Evolutionary conservation across 2,329 filamentous ascomycete species (phyloP).

Genomic region (Penicillium occitanis): DNA sequence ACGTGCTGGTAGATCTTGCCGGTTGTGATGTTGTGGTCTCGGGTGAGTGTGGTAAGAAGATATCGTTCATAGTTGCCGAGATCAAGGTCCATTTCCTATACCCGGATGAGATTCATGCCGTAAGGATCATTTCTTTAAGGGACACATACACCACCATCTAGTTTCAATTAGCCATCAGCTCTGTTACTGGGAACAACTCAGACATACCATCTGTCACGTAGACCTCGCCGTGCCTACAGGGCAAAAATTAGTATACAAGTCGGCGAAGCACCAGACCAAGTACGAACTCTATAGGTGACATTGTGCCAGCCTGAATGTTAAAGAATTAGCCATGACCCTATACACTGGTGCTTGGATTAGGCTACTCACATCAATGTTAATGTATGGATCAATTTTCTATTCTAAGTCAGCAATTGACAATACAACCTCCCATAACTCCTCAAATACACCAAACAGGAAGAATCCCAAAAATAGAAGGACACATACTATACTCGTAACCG

Average conservation of each 20-base stretch:
- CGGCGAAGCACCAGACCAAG: background rate
- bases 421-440: background rate
- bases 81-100: conserved; percentile 74
- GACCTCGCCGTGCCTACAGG: conserved; percentile 75
- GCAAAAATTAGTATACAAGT: conserved; percentile 1
- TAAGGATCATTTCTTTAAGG: conserved; percentile 39
- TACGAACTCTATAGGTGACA: conserved; percentile 19
- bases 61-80: conserved; percentile 77
- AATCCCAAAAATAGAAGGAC: background rate
- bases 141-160: conserved; percentile 9
- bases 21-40: conserved; percentile 94
- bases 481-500: conserved; percentile 32
- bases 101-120: conserved; percentile 45
- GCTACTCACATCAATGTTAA: conserved; percentile 73
- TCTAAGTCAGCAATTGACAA: conserved; percentile 25
- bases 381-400: conserved; percentile 71
- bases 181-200: background rate
- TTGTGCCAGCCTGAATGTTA: conserved; percentile 15
- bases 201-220: conserved; percentile 58
- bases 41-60: conserved; percentile 74
- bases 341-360: background rate
- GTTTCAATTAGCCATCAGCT: background rate
- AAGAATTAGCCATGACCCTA: conserved; percentile 60
- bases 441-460: background rate
- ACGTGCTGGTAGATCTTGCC: conserved; percentile 94